Conservation (phyloP, 805 yeast genomes). For the Ogataea saltuana region DNA sequence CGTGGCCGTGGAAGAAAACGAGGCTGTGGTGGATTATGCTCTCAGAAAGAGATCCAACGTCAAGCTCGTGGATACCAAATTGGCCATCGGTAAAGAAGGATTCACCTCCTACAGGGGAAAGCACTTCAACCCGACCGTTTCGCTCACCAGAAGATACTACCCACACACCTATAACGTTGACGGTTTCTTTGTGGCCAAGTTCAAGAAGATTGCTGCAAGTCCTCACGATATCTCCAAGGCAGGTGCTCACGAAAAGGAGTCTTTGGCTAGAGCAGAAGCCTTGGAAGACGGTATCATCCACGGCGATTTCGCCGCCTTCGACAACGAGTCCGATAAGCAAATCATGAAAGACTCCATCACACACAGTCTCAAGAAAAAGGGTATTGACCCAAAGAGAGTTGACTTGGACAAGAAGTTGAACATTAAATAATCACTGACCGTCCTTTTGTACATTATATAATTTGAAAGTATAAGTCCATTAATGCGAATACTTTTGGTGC, state of each 20-base stretch:
- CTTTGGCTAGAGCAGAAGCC: conserved; percentile 76
- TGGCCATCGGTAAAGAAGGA: conserved; percentile 94
- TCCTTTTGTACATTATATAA: background rate
- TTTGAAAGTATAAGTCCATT: too few relatives aligned
- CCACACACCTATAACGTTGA: conserved; percentile 99
- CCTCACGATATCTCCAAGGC: conserved; percentile 84
- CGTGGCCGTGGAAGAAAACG: conserved; percentile 97
- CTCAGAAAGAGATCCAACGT: conserved; percentile 95
- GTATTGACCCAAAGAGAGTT: conserved; percentile 62
- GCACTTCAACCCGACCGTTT: conserved; percentile 73
- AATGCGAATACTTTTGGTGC: too few relatives aligned
- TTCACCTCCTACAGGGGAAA: conserved; percentile 93
- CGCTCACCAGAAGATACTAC: conserved; percentile 89
- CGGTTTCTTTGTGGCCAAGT: conserved; percentile 97
- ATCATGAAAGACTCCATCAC: conserved; percentile 70
- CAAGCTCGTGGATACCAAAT: conserved; percentile 86
- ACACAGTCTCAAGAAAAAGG: conserved; percentile 64
- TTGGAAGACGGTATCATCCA: conserved; percentile 76
- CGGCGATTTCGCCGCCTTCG: conserved; percentile 83
- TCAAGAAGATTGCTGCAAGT: conserved; percentile 85
- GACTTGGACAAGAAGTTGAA: conserved; percentile 31
- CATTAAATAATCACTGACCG: conserved; percentile 8
- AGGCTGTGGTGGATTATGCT: conserved; percentile 97
- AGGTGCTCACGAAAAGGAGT: conserved; percentile 85
- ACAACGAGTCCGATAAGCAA: conserved; percentile 70